Evolutionary conservation across 768 basidiomycete genomes (phyloP), one percentile per base, ranked within the genome.

Genomic region (Sporobolomyces roseus): DNA sequence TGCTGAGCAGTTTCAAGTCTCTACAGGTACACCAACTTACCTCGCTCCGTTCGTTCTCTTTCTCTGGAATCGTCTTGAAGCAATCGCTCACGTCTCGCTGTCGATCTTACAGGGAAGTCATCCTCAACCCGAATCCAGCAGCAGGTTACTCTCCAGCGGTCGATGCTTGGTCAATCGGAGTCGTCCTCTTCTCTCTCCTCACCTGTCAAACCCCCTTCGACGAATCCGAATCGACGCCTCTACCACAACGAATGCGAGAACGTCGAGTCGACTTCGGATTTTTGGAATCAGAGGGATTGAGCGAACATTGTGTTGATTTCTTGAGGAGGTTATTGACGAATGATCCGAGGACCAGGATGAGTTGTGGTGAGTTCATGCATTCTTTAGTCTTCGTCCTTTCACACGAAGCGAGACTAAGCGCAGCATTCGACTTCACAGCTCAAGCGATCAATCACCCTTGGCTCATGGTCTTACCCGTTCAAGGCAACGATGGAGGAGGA

Each of bases 101-200:
- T 2, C 3, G 4, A 19, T 16, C 55, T 25, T 45, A 50, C 65
- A 23, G 75, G 8, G 75, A 78, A 65, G 93, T 97, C 74, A 91
- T 99, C 36, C 88, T 97, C 55, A 78, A 82, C 50, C 81, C 83
- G 49, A 79, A 82, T 33, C 80, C 84, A 63, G 72, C 74, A 12
- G 73, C 71, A 0, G 93, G 93, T 4, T 98, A 99, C 75, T 87
- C 88, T 75, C 85, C 87, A 65, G 80, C 88, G 25, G 96, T 98
- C 56, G 96, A 99, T 77, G 91, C 90, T 70, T 99, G 93, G 93
- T 93, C 91, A 52, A 85, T 93, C 16, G 94, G 96, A 9, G 91
- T 96, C 27, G 96, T 98, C 61, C 85, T 97, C 2, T 98, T 88
- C 75, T 88, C 88, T 19, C 69, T 67, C 60, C 52, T 93, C 48